phyloP scores from a whole-genome alignment of 371 early-diverging fungal species.

The Fennellomyces sp. region DNA sequence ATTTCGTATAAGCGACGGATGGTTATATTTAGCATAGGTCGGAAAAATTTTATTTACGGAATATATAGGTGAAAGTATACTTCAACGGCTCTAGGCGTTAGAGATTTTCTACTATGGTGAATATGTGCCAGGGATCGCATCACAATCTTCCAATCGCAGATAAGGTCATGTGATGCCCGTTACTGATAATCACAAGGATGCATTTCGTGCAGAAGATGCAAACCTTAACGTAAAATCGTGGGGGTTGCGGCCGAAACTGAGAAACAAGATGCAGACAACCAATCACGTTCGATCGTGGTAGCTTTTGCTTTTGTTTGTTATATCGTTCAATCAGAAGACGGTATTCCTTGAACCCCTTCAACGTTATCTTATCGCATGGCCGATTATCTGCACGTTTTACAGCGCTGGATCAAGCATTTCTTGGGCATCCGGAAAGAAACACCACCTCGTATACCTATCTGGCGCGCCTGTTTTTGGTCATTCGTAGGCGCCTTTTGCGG shows the following conservation, averaged over 20 bases:
- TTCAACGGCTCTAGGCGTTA: no score
- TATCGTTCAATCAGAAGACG: constrained; percentile 1
- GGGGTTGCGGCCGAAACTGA: not conserved
- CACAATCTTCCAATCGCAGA: no score
- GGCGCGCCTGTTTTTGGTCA: constrained; percentile 42
- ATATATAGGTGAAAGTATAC: no score
- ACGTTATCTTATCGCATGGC: constrained; percentile 12
- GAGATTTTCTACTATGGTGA: no score
- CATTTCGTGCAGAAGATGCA: no score
- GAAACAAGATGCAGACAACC: not conserved
- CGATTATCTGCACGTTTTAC: constrained; percentile 11
- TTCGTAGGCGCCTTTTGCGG: constrained; percentile 55
- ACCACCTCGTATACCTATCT: constrained; percentile 20
- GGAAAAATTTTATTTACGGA: no score
- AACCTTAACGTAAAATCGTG: no score
- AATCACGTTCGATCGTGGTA: constrained; percentile 1
- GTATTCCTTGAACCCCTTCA: not conserved
- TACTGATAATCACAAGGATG: no score
- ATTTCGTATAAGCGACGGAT: no score
- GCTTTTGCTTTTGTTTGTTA: constrained; percentile 4
- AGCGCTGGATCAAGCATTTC: constrained; percentile 11
- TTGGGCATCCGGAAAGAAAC: constrained; percentile 20
- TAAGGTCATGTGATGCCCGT: no score
- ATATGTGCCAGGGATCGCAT: no score
- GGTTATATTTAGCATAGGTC: no score